Evolutionary conservation across 2,329 filamentous ascomycete genomes (phyloP).

Genomic region (Tetracladium maxilliforme): DNA sequence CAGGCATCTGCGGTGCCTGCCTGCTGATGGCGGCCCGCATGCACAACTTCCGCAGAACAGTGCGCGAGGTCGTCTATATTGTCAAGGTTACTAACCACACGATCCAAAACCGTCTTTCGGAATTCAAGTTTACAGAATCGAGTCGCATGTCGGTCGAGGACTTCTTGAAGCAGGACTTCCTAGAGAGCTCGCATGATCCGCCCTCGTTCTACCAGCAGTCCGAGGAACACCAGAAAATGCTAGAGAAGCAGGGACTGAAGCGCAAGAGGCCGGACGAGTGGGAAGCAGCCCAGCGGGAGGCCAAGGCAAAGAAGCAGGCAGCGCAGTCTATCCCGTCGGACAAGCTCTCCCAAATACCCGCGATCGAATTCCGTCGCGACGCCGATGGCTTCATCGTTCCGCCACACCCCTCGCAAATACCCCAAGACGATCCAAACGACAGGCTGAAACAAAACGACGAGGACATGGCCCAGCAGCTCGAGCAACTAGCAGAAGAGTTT

Average conservation of each 20-base stretch:
- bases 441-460: conserved; percentile 3
- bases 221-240: conserved; percentile 38
- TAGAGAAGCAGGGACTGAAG: conserved; percentile 33
- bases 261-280: conserved; percentile 13
- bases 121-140: conserved; percentile 79
- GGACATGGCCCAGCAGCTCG: conserved; percentile 1
- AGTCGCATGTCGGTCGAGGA: conserved; percentile 78
- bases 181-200: conserved; percentile 66
- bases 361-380: conserved; percentile 35
- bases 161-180: conserved; percentile 57
- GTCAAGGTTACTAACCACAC: conserved; percentile 94
- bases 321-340: conserved; percentile 1
- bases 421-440: conserved; percentile 4
- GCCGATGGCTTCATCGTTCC: conserved; percentile 58
- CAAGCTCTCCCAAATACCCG: conserved; percentile 12
- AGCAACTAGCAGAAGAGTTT: conserved; percentile 4
- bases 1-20: conserved; percentile 86
- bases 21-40: conserved; percentile 90
- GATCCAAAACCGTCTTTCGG: conserved; percentile 78
- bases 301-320: conserved; percentile 4
- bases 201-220: conserved; percentile 64
- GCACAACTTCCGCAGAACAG: conserved; percentile 91
- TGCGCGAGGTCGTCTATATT: conserved; percentile 92
- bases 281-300: conserved; percentile 3
- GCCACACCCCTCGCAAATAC: conserved; percentile 11